Evolutionary conservation across 192 early-diverging fungal genomes (phyloP), one percentile per base, ranked within the genome.

Genomic region (Borealophlyctis nickersoniae): DNA sequence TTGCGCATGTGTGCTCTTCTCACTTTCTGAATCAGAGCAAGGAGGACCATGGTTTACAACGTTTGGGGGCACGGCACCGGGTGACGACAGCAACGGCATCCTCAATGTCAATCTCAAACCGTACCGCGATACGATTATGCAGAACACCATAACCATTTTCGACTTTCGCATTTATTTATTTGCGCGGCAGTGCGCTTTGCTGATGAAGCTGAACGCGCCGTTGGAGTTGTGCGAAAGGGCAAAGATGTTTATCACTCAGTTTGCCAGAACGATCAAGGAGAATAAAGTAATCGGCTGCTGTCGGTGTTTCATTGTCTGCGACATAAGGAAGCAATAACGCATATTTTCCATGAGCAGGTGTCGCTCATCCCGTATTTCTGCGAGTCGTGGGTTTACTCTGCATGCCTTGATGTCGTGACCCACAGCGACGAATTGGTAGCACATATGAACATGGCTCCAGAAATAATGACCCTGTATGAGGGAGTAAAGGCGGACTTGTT

Each of bases 81-180:
- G 84, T n/a, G 97, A 99, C 68, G 95, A 99, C 67, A 88, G 88
- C 68, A 79, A 81, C 1, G 90, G 91, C 59, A 72, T 96, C 4
- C 78, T 98, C 13, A 82, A 94, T 52, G 61, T 90, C 26, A 75
- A 79, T 45, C 78, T 76, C 29, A 96, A 94, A 70, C 84, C 86
- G 1, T 99, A 97, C 66, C 80, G 91, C 45, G 89, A 93, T 49
- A 77, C 86, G 74, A 94, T 98, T 66, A 87, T 88, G 29, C 88
- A 94, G 63, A 99, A 93, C 76, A 84, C 77, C 1, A 94, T 96
- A 26, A 83, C 89, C 2, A 89, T 98, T 51, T 99, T 97, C 74
- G 97, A 99, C 73, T 96, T 99, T 64, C 85, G 95, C 56, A 85
- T 92, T 58, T 99, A 99, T 73, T 74, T 99, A 22, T 95, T 97